Conservation (phyloP, 495 filamentous ascomycete species). For the Platismatia glauca region DNA sequence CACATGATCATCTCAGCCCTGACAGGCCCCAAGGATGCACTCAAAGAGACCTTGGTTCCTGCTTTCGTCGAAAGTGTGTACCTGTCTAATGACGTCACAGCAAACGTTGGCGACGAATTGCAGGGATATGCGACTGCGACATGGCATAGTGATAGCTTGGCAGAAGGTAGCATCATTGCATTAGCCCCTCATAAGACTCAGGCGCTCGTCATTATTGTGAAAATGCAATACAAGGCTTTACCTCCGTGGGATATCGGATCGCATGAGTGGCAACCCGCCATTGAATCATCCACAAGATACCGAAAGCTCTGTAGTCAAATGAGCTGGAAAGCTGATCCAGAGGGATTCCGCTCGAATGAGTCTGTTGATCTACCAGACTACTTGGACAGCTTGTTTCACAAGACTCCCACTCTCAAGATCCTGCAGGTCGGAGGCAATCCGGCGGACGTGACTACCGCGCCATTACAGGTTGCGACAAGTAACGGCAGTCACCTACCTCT, state of each 20-base stretch:
- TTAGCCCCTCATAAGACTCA: background rate
- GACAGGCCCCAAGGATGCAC: background rate
- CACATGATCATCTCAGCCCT: background rate
- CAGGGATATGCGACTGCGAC: constrained; percentile 4
- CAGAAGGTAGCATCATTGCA: background rate
- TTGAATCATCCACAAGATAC: background rate
- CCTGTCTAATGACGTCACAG: background rate
- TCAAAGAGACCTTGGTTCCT: constrained; percentile 2
- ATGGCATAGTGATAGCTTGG: background rate
- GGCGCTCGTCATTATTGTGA: background rate
- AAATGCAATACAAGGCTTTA: background rate
- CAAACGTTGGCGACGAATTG: background rate
- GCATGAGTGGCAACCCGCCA: background rate
- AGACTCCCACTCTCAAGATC: background rate
- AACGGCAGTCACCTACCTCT: background rate
- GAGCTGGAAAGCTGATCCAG: background rate
- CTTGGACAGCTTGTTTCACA: background rate
- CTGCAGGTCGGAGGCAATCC: background rate
- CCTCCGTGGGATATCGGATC: background rate
- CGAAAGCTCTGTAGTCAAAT: background rate
- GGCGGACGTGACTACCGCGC: background rate
- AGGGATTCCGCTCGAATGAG: background rate
- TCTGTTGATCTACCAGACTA: background rate
- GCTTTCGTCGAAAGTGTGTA: constrained; percentile 2
- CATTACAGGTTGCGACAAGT: background rate